phyloP scores from a whole-genome alignment of 2,329 filamentous ascomycete genomes.

The Botrytis elliptica region DNA sequence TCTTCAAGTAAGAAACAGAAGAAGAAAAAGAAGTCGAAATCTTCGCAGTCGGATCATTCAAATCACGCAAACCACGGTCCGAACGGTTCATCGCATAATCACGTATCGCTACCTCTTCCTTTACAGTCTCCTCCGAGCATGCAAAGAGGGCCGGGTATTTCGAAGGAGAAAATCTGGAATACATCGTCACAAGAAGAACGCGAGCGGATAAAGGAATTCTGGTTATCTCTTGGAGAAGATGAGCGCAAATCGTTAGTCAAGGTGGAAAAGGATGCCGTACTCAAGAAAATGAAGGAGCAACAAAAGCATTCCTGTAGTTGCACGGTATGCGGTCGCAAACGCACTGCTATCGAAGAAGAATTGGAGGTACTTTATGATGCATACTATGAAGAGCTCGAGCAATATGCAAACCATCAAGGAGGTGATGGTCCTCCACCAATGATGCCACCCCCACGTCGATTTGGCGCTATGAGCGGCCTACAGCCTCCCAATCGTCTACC shows the following conservation, averaged over 20 bases:
- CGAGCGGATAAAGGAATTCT: constrained; percentile 97
- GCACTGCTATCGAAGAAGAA: constrained; percentile 96
- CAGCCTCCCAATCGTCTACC: constrained; percentile 58
- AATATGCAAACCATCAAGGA: constrained; percentile 87
- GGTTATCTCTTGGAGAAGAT: constrained; percentile 90
- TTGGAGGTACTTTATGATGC: constrained; percentile 96
- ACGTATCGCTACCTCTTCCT: constrained; percentile 38
- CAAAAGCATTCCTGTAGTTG: constrained; percentile 99
- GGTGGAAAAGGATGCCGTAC: constrained; percentile 95
- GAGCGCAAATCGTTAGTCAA: constrained; percentile 94
- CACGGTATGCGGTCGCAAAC: constrained; percentile 92
- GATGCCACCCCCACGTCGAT: constrained; percentile 65
- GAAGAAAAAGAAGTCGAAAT: constrained; percentile 43
- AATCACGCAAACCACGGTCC: constrained; percentile 27
- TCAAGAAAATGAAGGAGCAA: constrained; percentile 99
- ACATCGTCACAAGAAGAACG: constrained; percentile 92
- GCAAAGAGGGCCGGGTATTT: constrained; percentile 41
- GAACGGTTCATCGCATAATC: constrained; percentile 36
- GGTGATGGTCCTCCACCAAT: constrained; percentile 68
- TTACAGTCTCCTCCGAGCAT: constrained; percentile 43
- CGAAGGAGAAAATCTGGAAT: constrained; percentile 90
- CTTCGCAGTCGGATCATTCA: constrained; percentile 29
- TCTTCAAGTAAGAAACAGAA: constrained; percentile 40
- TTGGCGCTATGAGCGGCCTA: constrained; percentile 53
- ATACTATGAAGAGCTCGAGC: constrained; percentile 96